Percentiles rank a stretch among this genome's conserved stretches.
These are phyloP conservation scores for Tuber aestivum DNA, from an alignment of 495 filamentous ascomycete species.

Conservation along the genomic window DNA sequence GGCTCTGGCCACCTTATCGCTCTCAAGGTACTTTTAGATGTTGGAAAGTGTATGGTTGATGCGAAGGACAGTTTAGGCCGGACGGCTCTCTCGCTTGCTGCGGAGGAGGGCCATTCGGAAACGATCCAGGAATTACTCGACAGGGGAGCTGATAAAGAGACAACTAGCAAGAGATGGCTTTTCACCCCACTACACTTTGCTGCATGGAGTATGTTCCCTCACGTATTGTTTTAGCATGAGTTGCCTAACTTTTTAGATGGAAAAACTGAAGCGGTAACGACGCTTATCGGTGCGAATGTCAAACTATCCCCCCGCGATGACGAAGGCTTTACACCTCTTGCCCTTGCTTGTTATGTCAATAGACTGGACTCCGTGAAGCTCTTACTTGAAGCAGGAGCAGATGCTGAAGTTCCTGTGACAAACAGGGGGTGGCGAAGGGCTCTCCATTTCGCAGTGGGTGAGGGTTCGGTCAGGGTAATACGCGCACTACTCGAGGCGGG, in stretches of 20 bases:
- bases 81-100: not conserved
- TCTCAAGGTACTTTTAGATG: not conserved
- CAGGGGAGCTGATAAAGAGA: slow-evolving; percentile 4
- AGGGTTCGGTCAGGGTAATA: not conserved
- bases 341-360: slow-evolving; percentile 3
- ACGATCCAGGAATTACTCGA: not conserved
- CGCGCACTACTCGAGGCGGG: not conserved
- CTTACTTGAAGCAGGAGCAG: not conserved
- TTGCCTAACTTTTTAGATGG: slow-evolving; percentile 1
- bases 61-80: not conserved
- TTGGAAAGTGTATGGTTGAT: not conserved
- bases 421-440: slow-evolving; percentile 3
- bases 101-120: not conserved
- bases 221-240: not conserved
- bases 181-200: slow-evolving; percentile 4
- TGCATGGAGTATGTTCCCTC: not conserved
- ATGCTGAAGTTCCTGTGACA: not conserved
- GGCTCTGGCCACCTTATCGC: slow-evolving; percentile 2
- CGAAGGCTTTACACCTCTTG: slow-evolving; percentile 5
- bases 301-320: slow-evolving; percentile 3
- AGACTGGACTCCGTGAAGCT: not conserved
- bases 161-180: slow-evolving; percentile 4
- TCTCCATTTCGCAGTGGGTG: slow-evolving; percentile 3
- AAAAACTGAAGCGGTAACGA: not conserved
- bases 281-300: not conserved